A percentile compares a stretch with the other conserved stretches of the same genome.
These are phyloP conservation scores for Novakomyces olei DNA, from an alignment of 805 yeast genomes.

Conservation along the genomic window DNA sequence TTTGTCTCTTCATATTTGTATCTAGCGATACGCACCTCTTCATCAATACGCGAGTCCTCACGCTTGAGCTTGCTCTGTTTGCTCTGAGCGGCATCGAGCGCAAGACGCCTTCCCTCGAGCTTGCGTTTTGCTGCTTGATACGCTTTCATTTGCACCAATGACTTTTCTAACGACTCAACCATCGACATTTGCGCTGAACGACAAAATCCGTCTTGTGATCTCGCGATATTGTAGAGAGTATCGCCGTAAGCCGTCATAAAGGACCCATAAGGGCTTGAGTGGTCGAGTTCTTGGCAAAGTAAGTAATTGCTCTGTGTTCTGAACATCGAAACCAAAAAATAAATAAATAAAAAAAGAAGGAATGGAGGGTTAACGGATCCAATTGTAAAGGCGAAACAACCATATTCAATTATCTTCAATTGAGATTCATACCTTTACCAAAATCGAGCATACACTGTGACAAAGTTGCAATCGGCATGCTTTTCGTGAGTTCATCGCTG, in stretches of 20 bases:
- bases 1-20: slow-evolving; percentile 12
- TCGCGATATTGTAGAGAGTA: not conserved
- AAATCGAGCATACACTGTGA: not conserved
- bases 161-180: not conserved
- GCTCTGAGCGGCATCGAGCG: slow-evolving; percentile 12
- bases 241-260: no score
- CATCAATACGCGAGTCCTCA: slow-evolving; percentile 12
- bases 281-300: not conserved
- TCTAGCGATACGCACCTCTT: slow-evolving; percentile 12
- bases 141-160: slow-evolving; percentile 5
- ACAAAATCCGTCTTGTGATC: not conserved
- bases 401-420: no score
- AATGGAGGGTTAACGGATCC: no score
- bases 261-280: not conserved
- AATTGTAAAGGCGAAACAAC: no score
- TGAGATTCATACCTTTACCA: not conserved
- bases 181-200: not conserved
- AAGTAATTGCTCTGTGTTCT: not conserved
- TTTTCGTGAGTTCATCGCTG: not conserved
- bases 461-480: not conserved
- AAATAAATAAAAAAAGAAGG: no score
- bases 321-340: not conserved
- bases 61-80: slow-evolving; percentile 10
- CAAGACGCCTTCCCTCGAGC: slow-evolving; percentile 11
- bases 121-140: slow-evolving; percentile 4